phyloP scores from a whole-genome alignment of 148 eudicot species.

The Persicaria tinctoria region DNA sequence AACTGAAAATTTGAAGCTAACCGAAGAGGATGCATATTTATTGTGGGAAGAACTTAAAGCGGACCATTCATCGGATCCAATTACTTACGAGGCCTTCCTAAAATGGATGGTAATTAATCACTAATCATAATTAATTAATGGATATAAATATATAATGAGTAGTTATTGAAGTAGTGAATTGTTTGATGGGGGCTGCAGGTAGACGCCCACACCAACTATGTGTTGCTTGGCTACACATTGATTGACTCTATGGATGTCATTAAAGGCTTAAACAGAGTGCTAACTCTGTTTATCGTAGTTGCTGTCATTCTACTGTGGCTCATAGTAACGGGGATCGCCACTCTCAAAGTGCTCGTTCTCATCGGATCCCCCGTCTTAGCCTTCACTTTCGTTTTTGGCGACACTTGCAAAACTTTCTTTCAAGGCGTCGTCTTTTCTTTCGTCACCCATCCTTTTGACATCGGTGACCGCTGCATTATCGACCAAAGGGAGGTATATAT shows the following conservation, averaged over 20 bases:
- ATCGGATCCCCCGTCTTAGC: background rate
- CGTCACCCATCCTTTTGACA: background rate
- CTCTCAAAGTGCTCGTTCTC: background rate
- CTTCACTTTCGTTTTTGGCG: slow-evolving; percentile 4
- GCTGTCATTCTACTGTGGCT: background rate
- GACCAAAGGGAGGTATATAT: background rate
- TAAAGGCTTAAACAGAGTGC: background rate
- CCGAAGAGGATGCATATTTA: background rate
- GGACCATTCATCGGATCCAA: background rate
- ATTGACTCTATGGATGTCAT: background rate
- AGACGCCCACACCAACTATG: background rate
- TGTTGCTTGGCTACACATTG: slow-evolving; percentile 7
- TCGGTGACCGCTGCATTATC: slow-evolving; percentile 2
- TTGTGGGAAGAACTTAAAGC: background rate
- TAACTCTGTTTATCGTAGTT: background rate
- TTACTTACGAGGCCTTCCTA: slow-evolving; percentile 6
- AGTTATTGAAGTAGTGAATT: background rate
- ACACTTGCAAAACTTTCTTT: background rate
- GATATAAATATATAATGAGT: background rate
- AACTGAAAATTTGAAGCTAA: background rate
- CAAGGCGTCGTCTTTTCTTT: slow-evolving; percentile 1
- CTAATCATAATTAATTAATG: background rate
- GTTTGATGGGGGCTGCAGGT: background rate
- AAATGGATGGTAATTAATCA: slow-evolving; percentile 1
- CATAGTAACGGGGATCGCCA: background rate